Evolutionary conservation across 768 basidiomycete species (phyloP), one percentile per base, ranked within the genome.

Genomic region (Clitopilus passeckerianus): DNA sequence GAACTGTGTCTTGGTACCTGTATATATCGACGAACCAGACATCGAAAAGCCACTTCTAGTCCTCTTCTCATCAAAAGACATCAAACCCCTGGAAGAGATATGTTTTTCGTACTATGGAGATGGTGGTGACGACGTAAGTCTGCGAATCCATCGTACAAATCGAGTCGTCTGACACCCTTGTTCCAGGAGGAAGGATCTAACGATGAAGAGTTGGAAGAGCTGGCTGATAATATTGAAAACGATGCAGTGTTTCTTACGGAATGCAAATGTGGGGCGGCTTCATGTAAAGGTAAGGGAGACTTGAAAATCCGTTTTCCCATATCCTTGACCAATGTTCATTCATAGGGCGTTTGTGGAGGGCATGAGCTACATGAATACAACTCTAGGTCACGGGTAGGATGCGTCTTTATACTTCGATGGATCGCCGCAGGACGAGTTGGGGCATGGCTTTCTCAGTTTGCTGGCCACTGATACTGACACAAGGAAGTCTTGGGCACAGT

Each of bases 21-120:
- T 83, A 50, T 91, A 94, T 64, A 86, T 91, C 71, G 87, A 93
- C 64, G 92, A 93, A 56, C 80, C 82, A 12, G 83, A 91, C 63
- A 65, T 88, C 15, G 75, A 84, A 10, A 91, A 89, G 66, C 90
- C 91, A 0, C 68, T 88, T 12, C 67, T 93, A 7, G 75, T 83
- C 0, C 74, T 92, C 10, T 94, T 91, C 69, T 84, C 91, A 1
- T 71, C 61, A 41, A 75, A 80, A 8, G 86, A 91, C 60, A 83
- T 93, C 14, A 78, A 80, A 37, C 75, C 81, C 0, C 76, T 77
- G 52, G 86, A 92, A 61, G 91, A 94, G 64, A 77, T 94, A 7
- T 88, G 85, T 61, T 93, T 94, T 68, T 86, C 84, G 12, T 94
- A 94, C 68, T 72, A 68, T 53, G 91, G 91, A 0, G 65, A 69